phyloP scores from a whole-genome alignment of 2,329 filamentous ascomycete genomes.

The Penicillium sp. region DNA sequence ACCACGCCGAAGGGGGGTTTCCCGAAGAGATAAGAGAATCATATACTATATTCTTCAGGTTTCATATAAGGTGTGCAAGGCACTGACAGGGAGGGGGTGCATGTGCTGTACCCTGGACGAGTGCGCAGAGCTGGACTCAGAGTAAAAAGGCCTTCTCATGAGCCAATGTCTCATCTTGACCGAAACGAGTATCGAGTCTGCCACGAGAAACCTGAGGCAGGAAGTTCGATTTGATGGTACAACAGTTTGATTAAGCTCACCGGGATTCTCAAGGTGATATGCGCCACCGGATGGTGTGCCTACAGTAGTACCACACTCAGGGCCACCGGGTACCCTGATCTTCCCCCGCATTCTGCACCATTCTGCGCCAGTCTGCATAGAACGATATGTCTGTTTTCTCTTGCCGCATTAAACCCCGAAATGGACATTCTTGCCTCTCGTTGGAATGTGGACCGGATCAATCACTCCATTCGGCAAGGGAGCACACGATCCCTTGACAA shows the following conservation, averaged over 20 bases:
- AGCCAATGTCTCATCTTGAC: neutral
- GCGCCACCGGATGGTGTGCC: neutral
- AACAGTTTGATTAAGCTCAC: neutral
- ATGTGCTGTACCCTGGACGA: neutral
- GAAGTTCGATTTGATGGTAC: neutral
- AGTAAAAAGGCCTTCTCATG: neutral
- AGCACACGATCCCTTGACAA: constrained; percentile 7
- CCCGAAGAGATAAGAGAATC: neutral
- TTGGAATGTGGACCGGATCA: neutral
- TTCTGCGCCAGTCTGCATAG: neutral
- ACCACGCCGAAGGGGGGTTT: neutral
- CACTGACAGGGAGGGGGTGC: too few species aligned
- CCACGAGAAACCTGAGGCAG: neutral
- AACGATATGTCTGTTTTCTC: neutral
- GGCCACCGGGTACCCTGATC: neutral
- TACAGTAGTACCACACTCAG: too few species aligned
- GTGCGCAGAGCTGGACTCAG: neutral
- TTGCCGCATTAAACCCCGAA: neutral
- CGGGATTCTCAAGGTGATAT: neutral
- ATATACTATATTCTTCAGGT: too few species aligned
- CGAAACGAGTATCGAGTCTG: neutral
- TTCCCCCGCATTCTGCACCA: neutral
- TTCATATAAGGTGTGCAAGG: neutral
- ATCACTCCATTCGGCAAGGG: constrained; percentile 3
- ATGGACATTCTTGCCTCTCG: neutral